Evolutionary conservation across 2,329 filamentous ascomycete genomes (phyloP).

Genomic region (Fusarium longipes): DNA sequence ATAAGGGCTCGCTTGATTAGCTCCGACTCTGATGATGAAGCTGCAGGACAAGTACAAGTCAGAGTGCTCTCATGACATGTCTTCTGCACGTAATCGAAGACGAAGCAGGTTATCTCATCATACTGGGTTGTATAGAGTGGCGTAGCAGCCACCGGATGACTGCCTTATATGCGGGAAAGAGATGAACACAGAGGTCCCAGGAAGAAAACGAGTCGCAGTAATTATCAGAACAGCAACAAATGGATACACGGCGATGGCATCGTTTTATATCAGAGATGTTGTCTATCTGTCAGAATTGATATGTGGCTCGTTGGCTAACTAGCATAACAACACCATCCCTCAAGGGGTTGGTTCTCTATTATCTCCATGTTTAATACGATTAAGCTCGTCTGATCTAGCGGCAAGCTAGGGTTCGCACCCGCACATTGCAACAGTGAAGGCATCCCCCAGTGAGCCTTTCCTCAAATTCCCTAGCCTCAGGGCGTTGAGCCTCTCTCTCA

Average conservation of each 20-base stretch:
- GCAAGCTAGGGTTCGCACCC: slow-evolving; percentile 42
- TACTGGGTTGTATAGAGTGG: neutral
- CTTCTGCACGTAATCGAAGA: neutral
- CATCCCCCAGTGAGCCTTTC: slow-evolving; percentile 36
- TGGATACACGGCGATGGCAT: neutral
- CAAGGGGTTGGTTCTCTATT: slow-evolving; percentile 33
- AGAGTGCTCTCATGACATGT: slow-evolving; percentile 5
- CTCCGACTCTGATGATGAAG: slow-evolving; percentile 1
- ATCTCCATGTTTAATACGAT: slow-evolving; percentile 37
- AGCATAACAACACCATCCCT: slow-evolving; percentile 31
- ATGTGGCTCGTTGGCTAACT: slow-evolving; percentile 17
- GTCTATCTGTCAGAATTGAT: neutral
- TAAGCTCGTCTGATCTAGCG: slow-evolving; percentile 43
- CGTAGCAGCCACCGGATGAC: neutral
- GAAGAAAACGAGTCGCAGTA: neutral
- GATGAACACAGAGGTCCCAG: neutral
- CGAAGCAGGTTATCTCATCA: neutral
- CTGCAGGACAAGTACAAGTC: neutral
- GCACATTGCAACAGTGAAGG: slow-evolving; percentile 32
- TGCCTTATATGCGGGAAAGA: neutral
- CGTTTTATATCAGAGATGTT: neutral
- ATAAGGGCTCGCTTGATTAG: neutral
- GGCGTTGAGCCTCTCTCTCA: slow-evolving; percentile 24
- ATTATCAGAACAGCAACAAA: neutral
- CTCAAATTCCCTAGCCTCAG: slow-evolving; percentile 41